Evolutionary conservation across 352 stramenopile genomes (phyloP), one percentile per base, ranked within the genome.

Genomic region (Blastocystis sp.): DNA sequence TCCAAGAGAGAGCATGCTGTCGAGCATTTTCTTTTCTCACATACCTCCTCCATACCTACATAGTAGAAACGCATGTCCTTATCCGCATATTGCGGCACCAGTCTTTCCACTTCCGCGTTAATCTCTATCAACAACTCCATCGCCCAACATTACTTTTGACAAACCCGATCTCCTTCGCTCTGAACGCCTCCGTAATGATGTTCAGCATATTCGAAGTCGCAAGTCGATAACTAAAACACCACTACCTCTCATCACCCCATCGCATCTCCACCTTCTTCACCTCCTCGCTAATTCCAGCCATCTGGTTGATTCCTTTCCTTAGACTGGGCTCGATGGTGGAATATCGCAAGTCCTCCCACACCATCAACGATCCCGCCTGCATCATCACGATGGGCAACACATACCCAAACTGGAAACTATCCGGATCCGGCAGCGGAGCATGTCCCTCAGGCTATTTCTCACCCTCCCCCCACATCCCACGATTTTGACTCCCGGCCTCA

Each of bases 211-310:
- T 81, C 32, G 69, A 42, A n/a, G 53, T 64, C 27, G 69, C 69
- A 40, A 81, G 53, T 4, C 69, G 69, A 61, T 81, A 81, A 44
- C 69, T 81, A 29, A 81, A 81, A 44, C 69, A 81, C 69, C 69
- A 81, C 69, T 81, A 81, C 69, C 8, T 24, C 3, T 81, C 36
- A 81, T 29, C 1, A 21, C 32, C 24, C 46, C 18, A n/a, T 21
- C 14, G 21, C 69, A 24, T 6, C 69, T 44, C 46, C 42, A 81
- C 69, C 53, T 81, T 81, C 48, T 81, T 81, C 46, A 81, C 69
- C 7, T 81, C 69, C 69, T 81, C 69, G 53, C 38, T 81, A 11
- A 81, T 81, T 29, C 69, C 69, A 9, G 69, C 69, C 24, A 81
- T 36, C n/a, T 57, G 46, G 46, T 46, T 64, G 42, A 81, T 81